These are phyloP conservation scores for Dissophora ornata DNA, from an alignment of 192 early-diverging fungal genomes.

Conservation along the genomic window DNA sequence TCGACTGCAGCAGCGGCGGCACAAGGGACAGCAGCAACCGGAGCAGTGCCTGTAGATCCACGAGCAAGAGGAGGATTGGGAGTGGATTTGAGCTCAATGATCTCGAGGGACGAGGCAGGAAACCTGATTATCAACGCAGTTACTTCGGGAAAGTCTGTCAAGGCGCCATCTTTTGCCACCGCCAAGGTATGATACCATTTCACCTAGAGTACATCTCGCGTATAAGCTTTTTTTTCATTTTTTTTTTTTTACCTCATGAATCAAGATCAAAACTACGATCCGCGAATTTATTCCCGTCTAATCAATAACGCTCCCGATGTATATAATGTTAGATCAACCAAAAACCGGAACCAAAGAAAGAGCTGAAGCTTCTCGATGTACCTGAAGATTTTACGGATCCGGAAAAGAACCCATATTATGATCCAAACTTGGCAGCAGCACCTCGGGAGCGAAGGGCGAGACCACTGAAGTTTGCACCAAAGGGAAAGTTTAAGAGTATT, in stretches of 20 bases:
- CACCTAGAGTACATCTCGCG: no score
- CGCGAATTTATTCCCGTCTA: no score
- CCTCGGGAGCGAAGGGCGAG: slow-evolving; percentile 59
- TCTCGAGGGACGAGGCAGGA: slow-evolving; percentile 44
- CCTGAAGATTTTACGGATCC: slow-evolving; percentile 69
- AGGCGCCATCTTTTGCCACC: slow-evolving; percentile 45
- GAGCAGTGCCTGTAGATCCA: slow-evolving; percentile 13
- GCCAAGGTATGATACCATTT: no score
- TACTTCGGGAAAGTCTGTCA: slow-evolving; percentile 13
- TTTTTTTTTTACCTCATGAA: no score
- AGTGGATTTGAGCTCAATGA: slow-evolving; percentile 33
- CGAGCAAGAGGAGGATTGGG: slow-evolving; percentile 33
- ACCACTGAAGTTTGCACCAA: slow-evolving; percentile 82
- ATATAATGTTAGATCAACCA: slow-evolving; percentile 19
- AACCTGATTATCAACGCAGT: slow-evolving; percentile 49
- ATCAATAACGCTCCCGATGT: slow-evolving; percentile 5
- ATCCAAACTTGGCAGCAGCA: slow-evolving; percentile 68
- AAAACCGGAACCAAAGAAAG: slow-evolving; percentile 58
- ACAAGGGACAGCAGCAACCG: slow-evolving; percentile 1
- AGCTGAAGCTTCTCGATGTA: slow-evolving; percentile 59
- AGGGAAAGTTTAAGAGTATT: slow-evolving; percentile 83
- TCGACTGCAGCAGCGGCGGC: slow-evolving; percentile 6
- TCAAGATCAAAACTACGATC: no score
- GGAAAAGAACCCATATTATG: slow-evolving; percentile 90
- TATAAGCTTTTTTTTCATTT: no score